Evolutionary conservation across 768 basidiomycete genomes (phyloP).

Genomic region (Saitozyma sp.): DNA sequence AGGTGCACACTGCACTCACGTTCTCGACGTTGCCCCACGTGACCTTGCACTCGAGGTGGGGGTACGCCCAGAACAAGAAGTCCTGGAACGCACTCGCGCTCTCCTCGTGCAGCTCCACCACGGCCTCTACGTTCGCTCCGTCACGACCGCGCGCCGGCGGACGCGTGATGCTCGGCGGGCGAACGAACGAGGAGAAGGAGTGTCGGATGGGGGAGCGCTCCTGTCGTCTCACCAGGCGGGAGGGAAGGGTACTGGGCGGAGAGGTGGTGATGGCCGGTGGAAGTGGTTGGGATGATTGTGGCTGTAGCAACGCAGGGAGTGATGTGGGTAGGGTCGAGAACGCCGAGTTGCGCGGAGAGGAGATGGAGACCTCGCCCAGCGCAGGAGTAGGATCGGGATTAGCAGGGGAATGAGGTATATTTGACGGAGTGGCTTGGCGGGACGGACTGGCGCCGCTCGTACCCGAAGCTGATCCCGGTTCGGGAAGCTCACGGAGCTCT

Average conservation of each 20-base stretch:
- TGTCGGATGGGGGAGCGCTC: constrained; percentile 21
- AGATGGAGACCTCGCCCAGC: neutral
- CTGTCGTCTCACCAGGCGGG: neutral
- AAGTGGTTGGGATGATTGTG: neutral
- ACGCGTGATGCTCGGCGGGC: neutral
- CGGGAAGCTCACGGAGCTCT: constrained; percentile 32
- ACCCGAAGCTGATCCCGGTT: constrained; percentile 1
- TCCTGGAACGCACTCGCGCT: constrained; percentile 88
- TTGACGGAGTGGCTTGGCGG: no score
- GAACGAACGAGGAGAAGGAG: constrained; percentile 28
- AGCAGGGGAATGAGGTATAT: neutral
- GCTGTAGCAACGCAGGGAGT: no score
- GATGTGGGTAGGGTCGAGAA: neutral
- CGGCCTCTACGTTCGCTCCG: constrained; percentile 61
- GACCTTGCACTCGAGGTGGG: constrained; percentile 87
- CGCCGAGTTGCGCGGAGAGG: neutral
- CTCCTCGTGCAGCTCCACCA: constrained; percentile 88
- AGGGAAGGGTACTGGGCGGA: neutral
- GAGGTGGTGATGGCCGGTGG: neutral
- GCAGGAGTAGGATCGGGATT: constrained; percentile 2
- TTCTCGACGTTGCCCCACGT: constrained; percentile 92
- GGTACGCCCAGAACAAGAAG: constrained; percentile 89
- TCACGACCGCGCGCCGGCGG: constrained; percentile 1
- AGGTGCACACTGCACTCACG: constrained; percentile 51
- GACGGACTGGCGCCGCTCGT: neutral